Evolutionary conservation across 768 basidiomycete genomes (phyloP).

Genomic region (Mycena galopus): DNA sequence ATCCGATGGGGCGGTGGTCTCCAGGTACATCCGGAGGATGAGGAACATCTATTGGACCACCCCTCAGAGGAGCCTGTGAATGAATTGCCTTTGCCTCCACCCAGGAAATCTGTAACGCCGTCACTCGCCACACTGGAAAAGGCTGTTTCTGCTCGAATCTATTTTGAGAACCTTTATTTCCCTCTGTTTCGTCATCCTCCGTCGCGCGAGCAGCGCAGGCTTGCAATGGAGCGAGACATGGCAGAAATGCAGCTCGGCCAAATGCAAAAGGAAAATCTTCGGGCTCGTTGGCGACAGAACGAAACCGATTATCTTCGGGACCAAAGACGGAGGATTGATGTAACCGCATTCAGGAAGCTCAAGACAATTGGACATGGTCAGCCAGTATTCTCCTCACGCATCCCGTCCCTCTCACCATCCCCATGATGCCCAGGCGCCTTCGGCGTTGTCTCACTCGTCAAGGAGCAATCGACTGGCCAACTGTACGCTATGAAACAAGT

Average conservation of each 20-base stretch:
- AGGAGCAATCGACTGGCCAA: conserved; percentile 81
- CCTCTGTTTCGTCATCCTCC: conserved; percentile 87
- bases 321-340: conserved; percentile 84
- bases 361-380: conserved; percentile 96
- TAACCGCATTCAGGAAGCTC: conserved; percentile 87
- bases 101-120: conserved; percentile 77
- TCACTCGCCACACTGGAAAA: conserved; percentile 94
- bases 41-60: conserved; percentile 60
- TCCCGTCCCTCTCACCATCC: conserved; percentile 32
- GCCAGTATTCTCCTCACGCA: conserved; percentile 35
- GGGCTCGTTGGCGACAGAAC: conserved; percentile 85
- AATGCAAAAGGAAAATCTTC: conserved; percentile 76
- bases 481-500: conserved; percentile 99
- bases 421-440: conserved; percentile 78
- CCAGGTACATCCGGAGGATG: conserved; percentile 73
- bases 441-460: conserved; percentile 94
- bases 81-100: conserved; percentile 45
- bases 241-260: conserved; percentile 76
- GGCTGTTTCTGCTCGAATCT: conserved; percentile 92
- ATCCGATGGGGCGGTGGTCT: conserved; percentile 73
- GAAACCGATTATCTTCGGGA: conserved; percentile 94
- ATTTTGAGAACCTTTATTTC: conserved; percentile 93
- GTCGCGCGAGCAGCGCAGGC: conserved; percentile 85
- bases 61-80: conserved; percentile 47
- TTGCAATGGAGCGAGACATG: conserved; percentile 93